These are phyloP conservation scores for Verticillium zaregamsianum DNA, from an alignment of 2,329 filamentous ascomycete species.

Conservation along the genomic window DNA sequence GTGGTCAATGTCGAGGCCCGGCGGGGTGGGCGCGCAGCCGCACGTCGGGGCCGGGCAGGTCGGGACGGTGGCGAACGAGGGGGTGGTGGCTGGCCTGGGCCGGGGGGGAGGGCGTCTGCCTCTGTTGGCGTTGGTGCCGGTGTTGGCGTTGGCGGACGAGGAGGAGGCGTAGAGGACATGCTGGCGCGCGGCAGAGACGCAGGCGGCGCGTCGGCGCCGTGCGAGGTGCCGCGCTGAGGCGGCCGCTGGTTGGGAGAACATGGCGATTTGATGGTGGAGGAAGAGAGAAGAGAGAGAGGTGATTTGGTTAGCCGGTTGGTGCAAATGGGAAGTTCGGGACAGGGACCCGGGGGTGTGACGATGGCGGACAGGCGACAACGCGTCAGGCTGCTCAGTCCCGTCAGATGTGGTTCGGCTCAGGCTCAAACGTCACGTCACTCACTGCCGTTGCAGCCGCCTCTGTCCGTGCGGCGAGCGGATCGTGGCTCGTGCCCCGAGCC, in stretches of 20 bases:
- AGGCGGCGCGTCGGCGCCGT: neutral
- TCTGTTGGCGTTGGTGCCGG: neutral
- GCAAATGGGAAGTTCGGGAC: neutral
- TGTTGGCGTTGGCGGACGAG: neutral
- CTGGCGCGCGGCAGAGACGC: neutral
- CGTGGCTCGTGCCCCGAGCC: neutral
- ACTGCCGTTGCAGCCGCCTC: neutral
- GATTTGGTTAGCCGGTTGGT: neutral
- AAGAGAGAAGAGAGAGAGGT: neutral
- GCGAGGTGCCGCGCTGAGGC: neutral
- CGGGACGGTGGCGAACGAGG: constrained; percentile 38
- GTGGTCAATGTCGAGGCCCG: constrained; percentile 70
- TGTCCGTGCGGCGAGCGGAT: neutral
- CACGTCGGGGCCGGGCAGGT: constrained; percentile 75
- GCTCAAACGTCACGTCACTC: neutral
- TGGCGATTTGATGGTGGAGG: neutral
- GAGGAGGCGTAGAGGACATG: neutral
- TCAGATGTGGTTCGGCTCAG: no score
- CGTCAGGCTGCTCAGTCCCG: neutral
- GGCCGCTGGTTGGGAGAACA: neutral
- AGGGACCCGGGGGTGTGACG: neutral
- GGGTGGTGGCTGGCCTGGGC: constrained; percentile 4
- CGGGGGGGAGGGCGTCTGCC: neutral
- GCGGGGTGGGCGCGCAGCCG: constrained; percentile 63
- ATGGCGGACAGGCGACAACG: neutral